phyloP scores from a whole-genome alignment of 331 rosid genomes.

The Phaseolus coccineus region DNA sequence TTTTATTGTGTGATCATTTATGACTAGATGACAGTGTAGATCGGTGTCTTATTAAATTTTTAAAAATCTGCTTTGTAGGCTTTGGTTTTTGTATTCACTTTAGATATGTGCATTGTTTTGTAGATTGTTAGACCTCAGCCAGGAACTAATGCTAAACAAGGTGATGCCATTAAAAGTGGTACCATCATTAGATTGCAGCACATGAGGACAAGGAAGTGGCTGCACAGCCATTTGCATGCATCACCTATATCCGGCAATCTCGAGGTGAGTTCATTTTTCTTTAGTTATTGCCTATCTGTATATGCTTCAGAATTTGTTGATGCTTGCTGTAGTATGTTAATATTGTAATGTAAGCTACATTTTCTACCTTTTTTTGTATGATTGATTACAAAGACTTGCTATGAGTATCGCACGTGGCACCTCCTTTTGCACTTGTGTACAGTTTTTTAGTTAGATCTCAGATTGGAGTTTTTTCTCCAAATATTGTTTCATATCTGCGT shows the following conservation, averaged over 20 bases:
- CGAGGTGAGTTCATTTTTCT: constrained; percentile 61
- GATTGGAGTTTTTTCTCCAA: neutral
- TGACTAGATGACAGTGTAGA: neutral
- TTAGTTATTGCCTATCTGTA: neutral
- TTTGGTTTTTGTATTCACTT: constrained; percentile 20
- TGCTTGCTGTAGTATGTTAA: constrained; percentile 8
- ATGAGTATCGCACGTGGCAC: neutral
- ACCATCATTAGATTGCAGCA: constrained; percentile 90
- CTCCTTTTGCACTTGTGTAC: neutral
- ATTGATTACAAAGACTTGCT: constrained; percentile 19
- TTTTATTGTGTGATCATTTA: neutral
- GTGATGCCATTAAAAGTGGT: constrained; percentile 79
- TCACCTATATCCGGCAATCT: constrained; percentile 95
- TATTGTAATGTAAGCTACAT: neutral
- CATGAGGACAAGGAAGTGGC: constrained; percentile 97
- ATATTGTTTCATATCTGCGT: neutral
- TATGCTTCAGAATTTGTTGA: constrained; percentile 21
- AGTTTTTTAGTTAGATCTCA: neutral
- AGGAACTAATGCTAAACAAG: constrained; percentile 85
- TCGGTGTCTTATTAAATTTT: neutral
- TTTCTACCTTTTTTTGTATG: neutral
- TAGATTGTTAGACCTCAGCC: constrained; percentile 83
- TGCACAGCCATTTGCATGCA: constrained; percentile 95
- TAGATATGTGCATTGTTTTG: constrained; percentile 32
- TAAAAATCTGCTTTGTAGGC: neutral